Evolutionary conservation across 2,329 filamentous ascomycete species (phyloP).

Genomic region (Akanthomyces uredinophilus): DNA sequence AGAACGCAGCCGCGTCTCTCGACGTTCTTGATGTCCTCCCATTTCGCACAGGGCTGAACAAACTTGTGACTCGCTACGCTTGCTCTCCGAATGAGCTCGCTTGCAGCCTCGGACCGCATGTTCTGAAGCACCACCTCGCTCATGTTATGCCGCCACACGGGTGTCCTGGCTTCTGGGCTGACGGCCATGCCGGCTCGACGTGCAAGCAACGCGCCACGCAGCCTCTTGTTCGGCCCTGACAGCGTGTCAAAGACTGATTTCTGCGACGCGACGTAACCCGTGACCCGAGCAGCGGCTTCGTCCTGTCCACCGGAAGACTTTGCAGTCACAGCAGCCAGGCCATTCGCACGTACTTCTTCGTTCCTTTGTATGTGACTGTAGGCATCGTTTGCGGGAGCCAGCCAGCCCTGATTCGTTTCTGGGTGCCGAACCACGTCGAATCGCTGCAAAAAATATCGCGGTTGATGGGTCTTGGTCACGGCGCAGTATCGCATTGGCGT

Average conservation of each 20-base stretch:
- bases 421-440: slow-evolving; percentile 55
- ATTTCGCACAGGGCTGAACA: slow-evolving; percentile 34
- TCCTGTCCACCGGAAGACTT: not conserved
- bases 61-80: slow-evolving; percentile 33
- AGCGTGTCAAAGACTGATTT: slow-evolving; percentile 27
- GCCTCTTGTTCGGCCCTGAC: slow-evolving; percentile 18
- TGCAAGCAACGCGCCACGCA: slow-evolving; percentile 17
- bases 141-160: slow-evolving; percentile 52
- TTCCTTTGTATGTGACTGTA: slow-evolving; percentile 23
- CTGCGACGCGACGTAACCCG: slow-evolving; percentile 18
- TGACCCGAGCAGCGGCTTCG: slow-evolving; percentile 15
- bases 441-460: slow-evolving; percentile 57
- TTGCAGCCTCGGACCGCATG: slow-evolving; percentile 43
- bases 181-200: slow-evolving; percentile 1
- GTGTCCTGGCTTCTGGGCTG: slow-evolving; percentile 16
- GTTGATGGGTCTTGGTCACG: slow-evolving; percentile 44
- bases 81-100: slow-evolving; percentile 40
- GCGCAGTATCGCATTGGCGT: slow-evolving; percentile 54
- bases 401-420: slow-evolving; percentile 47
- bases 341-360: not conserved
- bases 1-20: slow-evolving; percentile 42
- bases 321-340: not conserved
- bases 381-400: slow-evolving; percentile 43
- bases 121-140: slow-evolving; percentile 44
- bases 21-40: slow-evolving; percentile 38